Conservation (phyloP, 805 yeast species). For the Pichia kluyveri region DNA sequence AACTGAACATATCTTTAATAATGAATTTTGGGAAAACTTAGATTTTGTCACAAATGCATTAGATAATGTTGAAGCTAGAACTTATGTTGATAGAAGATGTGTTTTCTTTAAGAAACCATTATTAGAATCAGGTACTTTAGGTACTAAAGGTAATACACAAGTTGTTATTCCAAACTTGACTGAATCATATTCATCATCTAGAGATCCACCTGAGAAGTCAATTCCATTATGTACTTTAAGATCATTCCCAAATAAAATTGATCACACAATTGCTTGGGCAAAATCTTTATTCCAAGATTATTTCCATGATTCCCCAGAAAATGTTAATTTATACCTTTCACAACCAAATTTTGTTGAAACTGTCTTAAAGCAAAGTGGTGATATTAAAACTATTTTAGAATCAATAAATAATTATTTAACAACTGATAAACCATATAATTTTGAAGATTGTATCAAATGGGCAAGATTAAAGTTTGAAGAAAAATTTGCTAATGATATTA, state of each 20-base stretch:
- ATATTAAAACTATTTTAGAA: slow-evolving; percentile 78
- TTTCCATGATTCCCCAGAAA: slow-evolving; percentile 85
- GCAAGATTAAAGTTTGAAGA: slow-evolving; percentile 83
- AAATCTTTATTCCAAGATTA: slow-evolving; percentile 89
- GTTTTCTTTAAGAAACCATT: slow-evolving; percentile 85
- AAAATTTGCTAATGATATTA: slow-evolving; percentile 77
- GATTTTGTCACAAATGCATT: slow-evolving; percentile 94
- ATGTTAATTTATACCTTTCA: slow-evolving; percentile 80
- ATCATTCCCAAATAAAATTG: slow-evolving; percentile 96
- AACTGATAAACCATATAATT: slow-evolving; percentile 73
- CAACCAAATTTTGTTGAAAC: slow-evolving; percentile 92
- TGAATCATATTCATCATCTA: slow-evolving; percentile 91
- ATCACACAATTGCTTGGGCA: slow-evolving; percentile 99
- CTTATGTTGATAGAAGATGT: slow-evolving; percentile 95
- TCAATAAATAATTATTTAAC: slow-evolving; percentile 64
- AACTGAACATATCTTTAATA: slow-evolving; percentile 79
- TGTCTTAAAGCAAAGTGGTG: slow-evolving; percentile 85
- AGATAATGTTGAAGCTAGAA: slow-evolving; percentile 96
- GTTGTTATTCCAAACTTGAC: slow-evolving; percentile 90
- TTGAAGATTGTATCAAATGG: slow-evolving; percentile 94
- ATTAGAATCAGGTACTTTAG: slow-evolving; percentile 93
- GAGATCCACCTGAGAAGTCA: slow-evolving; percentile 97
- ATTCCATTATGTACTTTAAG: slow-evolving; percentile 96
- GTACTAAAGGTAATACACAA: slow-evolving; percentile 97
- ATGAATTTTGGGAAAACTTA: slow-evolving; percentile 72